Conservation (phyloP, 768 basidiomycete species). For the Suillus alpinus region DNA sequence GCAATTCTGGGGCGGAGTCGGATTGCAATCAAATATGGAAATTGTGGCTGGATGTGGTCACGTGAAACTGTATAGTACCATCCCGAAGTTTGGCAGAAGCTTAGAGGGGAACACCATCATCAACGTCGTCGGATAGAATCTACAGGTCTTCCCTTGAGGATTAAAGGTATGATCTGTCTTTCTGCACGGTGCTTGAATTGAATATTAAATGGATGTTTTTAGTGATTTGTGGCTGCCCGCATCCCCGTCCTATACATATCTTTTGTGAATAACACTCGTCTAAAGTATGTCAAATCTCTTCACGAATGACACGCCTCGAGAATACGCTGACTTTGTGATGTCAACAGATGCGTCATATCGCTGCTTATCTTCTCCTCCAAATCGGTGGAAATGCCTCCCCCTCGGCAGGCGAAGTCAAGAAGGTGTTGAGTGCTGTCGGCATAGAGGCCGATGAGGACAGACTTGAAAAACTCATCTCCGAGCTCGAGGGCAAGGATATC, state of each 20-base stretch:
- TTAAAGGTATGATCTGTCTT: conserved; percentile 54
- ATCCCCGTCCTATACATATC: conserved; percentile 27
- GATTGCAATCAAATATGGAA: conserved; percentile 26
- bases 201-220: conserved; percentile 12
- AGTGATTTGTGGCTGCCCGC: conserved; percentile 95
- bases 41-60: conserved; percentile 41
- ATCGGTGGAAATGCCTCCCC: conserved; percentile 90
- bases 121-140: conserved; percentile 77
- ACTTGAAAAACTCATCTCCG: conserved; percentile 78
- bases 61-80: conserved; percentile 65
- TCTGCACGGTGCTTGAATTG: not conserved
- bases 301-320: not conserved
- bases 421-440: conserved; percentile 81
- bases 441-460: conserved; percentile 85
- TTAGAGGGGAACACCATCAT: conserved; percentile 19
- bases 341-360: conserved; percentile 82
- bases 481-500: conserved; percentile 89
- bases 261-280: conserved; percentile 20
- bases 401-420: conserved; percentile 82
- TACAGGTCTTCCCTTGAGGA: conserved; percentile 91
- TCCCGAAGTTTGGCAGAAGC: conserved; percentile 10
- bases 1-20: conserved; percentile 19
- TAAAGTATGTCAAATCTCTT: conserved; percentile 40
- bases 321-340: conserved; percentile 1
- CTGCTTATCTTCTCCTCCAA: conserved; percentile 96